phyloP scores from a whole-genome alignment of 305 asterid genomes.

The Stenogyne calaminthoides region DNA sequence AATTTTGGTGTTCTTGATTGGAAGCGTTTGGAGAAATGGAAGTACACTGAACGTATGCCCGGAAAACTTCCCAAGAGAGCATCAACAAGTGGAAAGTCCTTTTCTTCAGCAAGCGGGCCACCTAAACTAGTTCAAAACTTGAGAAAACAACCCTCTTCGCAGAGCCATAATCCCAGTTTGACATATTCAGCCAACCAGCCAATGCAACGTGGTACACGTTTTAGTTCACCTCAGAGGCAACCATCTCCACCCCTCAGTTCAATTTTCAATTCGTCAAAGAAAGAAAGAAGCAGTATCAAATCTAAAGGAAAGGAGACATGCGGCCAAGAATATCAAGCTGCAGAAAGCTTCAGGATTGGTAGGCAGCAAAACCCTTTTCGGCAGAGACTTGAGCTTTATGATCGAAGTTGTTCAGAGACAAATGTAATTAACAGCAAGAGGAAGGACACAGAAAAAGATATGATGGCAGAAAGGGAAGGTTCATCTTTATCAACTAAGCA shows the following conservation, averaged over 20 bases:
- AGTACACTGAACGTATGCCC: conserved; percentile 73
- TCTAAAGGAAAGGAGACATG: conserved; percentile 45
- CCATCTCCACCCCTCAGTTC: conserved; percentile 33
- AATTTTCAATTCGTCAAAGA: conserved; percentile 32
- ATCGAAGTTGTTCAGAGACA: conserved; percentile 32
- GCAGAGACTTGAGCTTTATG: conserved; percentile 38
- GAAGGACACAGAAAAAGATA: conserved; percentile 38
- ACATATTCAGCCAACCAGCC: conserved; percentile 33
- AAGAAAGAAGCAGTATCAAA: conserved; percentile 31
- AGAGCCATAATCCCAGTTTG: conserved; percentile 33
- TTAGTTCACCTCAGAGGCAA: conserved; percentile 44
- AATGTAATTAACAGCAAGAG: conserved; percentile 39
- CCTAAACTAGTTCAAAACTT: conserved; percentile 40
- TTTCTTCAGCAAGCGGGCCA: conserved; percentile 40
- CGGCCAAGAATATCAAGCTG: conserved; percentile 39
- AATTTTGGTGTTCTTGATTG: conserved; percentile 97
- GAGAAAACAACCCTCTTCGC: conserved; percentile 35
- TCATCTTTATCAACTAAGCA: conserved; percentile 38
- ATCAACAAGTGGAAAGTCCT: conserved; percentile 38
- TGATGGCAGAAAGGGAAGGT: conserved; percentile 35
- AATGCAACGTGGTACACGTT: conserved; percentile 32
- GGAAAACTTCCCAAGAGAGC: conserved; percentile 45
- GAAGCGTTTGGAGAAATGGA: conserved; percentile 86
- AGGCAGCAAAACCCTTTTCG: conserved; percentile 39
- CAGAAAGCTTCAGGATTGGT: conserved; percentile 32